Percentiles rank a stretch among this genome's conserved stretches.
Conservation (phyloP, 495 filamentous ascomycete genomes). For the Parathielavia appendiculata region DNA sequence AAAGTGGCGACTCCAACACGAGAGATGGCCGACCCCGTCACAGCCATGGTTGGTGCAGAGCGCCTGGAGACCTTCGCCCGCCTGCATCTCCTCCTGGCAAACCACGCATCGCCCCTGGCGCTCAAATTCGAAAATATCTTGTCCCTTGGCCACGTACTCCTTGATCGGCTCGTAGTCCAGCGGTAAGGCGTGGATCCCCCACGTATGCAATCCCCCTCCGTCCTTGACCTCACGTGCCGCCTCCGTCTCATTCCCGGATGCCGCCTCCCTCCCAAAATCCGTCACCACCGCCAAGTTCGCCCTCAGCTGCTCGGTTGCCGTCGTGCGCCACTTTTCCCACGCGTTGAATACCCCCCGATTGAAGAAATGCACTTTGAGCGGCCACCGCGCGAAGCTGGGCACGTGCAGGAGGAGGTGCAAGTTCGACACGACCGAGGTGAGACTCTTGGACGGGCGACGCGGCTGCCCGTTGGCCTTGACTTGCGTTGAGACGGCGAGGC, state of each 20-base stretch:
- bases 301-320: slow-evolving; percentile 45
- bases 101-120: slow-evolving; percentile 56
- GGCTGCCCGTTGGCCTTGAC: slow-evolving; percentile 41
- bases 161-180: slow-evolving; percentile 62
- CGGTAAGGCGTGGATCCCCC: slow-evolving; percentile 55
- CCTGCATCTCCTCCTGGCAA: slow-evolving; percentile 50
- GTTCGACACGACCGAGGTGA: slow-evolving; percentile 63
- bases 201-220: slow-evolving; percentile 5
- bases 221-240: neutral
- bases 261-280: slow-evolving; percentile 40
- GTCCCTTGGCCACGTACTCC: slow-evolving; percentile 65
- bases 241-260: neutral
- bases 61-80: slow-evolving; percentile 51
- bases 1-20: slow-evolving; percentile 68
- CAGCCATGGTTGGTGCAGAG: slow-evolving; percentile 67
- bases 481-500: slow-evolving; percentile 40
- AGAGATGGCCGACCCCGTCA: slow-evolving; percentile 62
- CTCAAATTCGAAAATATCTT: slow-evolving; percentile 56
- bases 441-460: slow-evolving; percentile 50
- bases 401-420: slow-evolving; percentile 74
- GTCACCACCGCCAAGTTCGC: slow-evolving; percentile 49
- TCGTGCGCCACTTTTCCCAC: slow-evolving; percentile 61
- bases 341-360: slow-evolving; percentile 56
- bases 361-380: slow-evolving; percentile 80
- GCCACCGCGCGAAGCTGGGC: slow-evolving; percentile 72